A percentile compares a stretch with the other conserved stretches of the same genome.
Evolutionary conservation across 805 yeast genomes (phyloP).

Genomic region (Metschnikowia drakensbergensis): DNA sequence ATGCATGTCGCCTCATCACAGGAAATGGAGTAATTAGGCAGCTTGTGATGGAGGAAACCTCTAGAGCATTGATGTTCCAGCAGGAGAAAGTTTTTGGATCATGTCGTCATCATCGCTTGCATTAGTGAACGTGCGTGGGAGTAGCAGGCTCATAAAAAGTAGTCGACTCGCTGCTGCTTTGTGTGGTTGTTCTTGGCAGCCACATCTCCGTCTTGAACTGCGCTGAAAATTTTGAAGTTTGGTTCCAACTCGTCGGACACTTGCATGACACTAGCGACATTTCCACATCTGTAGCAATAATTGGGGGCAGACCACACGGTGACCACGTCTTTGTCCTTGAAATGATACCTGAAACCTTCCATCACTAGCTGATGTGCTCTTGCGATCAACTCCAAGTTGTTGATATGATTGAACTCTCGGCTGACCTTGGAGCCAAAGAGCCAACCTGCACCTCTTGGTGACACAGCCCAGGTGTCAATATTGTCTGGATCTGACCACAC

Average conservation of each 20-base stretch:
- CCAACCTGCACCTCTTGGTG: conserved; percentile 99
- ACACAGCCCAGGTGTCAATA: conserved; percentile 96
- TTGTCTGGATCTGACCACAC: conserved; percentile 99
- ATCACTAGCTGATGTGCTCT: conserved; percentile 97
- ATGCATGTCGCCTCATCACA: not conserved
- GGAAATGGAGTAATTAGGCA: conserved; percentile 1
- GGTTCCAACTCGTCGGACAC: conserved; percentile 85
- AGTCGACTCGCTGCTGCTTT: conserved; percentile 45
- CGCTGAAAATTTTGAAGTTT: conserved; percentile 88
- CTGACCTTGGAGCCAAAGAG: conserved; percentile 91
- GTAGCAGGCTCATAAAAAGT: conserved; percentile 30
- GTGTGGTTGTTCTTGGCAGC: conserved; percentile 35
- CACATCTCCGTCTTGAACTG: conserved; percentile 80
- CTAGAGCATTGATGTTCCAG: not conserved
- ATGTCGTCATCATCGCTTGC: conserved; percentile 1
- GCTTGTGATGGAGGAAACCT: conserved; percentile 1
- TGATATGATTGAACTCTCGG: conserved; percentile 92
- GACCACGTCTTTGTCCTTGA: conserved; percentile 92
- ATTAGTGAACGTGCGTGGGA: not conserved
- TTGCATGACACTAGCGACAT: conserved; percentile 97
- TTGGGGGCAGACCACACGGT: conserved; percentile 99
- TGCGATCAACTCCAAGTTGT: conserved; percentile 82
- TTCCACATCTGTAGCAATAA: conserved; percentile 96
- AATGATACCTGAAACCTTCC: conserved; percentile 97
- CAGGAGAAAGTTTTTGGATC: not conserved